phyloP scores from a whole-genome alignment of 345 rosid species.

The Sonneratia alba region DNA sequence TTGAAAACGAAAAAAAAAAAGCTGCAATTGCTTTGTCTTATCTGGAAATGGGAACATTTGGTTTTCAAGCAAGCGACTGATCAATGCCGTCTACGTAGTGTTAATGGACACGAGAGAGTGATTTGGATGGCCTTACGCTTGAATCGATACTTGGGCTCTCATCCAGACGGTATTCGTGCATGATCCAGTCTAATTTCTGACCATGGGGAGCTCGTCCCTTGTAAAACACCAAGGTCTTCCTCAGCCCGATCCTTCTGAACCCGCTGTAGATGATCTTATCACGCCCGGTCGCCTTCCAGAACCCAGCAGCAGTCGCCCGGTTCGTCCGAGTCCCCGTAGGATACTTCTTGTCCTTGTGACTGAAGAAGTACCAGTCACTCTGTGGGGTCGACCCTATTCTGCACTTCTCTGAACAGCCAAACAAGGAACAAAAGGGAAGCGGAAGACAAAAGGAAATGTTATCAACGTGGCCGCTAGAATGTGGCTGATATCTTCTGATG shows the following conservation, averaged over 20 bases:
- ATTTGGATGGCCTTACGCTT: slow-evolving; percentile 26
- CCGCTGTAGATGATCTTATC: slow-evolving; percentile 84
- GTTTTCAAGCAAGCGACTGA: no score
- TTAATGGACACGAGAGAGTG: not conserved
- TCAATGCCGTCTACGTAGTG: no score
- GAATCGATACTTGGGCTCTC: slow-evolving; percentile 27
- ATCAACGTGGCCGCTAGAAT: no score
- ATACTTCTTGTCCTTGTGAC: slow-evolving; percentile 95
- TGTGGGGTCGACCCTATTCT: slow-evolving; percentile 89
- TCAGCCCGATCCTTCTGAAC: slow-evolving; percentile 61
- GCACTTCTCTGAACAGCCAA: slow-evolving; percentile 55
- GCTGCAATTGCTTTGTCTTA: no score
- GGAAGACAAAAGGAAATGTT: no score
- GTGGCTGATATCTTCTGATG: no score
- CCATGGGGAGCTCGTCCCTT: slow-evolving; percentile 96
- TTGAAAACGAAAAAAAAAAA: no score
- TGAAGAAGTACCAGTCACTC: slow-evolving; percentile 96
- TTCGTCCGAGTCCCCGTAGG: slow-evolving; percentile 96
- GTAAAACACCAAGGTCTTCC: slow-evolving; percentile 91
- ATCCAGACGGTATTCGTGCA: slow-evolving; percentile 97
- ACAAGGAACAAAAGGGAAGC: not conserved
- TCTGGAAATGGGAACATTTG: no score
- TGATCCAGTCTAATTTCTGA: slow-evolving; percentile 96
- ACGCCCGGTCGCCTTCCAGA: slow-evolving; percentile 98
- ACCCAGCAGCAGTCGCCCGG: slow-evolving; percentile 86